Percentiles rank a stretch among this genome's conserved stretches.
Evolutionary conservation across 306 rosid genomes (phyloP).

Genomic region (Quercus bicolor): DNA sequence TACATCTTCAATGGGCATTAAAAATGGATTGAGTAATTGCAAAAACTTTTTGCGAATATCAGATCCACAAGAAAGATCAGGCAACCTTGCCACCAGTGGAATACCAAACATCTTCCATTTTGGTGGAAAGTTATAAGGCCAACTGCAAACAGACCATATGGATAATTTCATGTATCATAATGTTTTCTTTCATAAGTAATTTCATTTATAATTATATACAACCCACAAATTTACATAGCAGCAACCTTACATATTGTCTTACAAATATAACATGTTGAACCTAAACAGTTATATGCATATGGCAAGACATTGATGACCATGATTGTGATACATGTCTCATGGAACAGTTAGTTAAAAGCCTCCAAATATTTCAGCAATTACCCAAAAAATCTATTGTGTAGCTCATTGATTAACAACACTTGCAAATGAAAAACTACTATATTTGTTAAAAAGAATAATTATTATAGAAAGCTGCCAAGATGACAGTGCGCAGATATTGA

Average conservation of each 20-base stretch:
- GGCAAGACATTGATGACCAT: too few relatives aligned
- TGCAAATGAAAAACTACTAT: not conserved
- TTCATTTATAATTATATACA: not conserved
- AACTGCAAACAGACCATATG: conserved; percentile 1
- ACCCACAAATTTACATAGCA: not conserved
- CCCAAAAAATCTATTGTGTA: too few relatives aligned
- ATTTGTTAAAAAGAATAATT: not conserved
- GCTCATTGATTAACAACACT: not conserved
- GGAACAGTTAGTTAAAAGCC: too few relatives aligned
- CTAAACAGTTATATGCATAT: too few relatives aligned
- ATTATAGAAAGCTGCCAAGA: not conserved
- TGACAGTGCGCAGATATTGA: too few relatives aligned
- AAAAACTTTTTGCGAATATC: conserved; percentile 53
- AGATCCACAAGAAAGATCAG: conserved; percentile 42
- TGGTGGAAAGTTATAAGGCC: conserved; percentile 2
- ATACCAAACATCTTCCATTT: conserved; percentile 40
- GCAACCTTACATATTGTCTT: too few relatives aligned
- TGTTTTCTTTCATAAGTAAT: too few relatives aligned
- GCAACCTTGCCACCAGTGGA: conserved; percentile 65
- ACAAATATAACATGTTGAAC: too few relatives aligned
- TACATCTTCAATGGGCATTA: conserved; percentile 33
- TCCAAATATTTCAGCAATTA: too few relatives aligned
- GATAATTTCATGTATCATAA: not conserved
- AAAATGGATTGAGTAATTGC: conserved; percentile 53
- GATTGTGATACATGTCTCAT: too few relatives aligned